Evolutionary conservation across 108 stramenopile genomes (phyloP).

Genomic region (Schizochytrium sp.): DNA sequence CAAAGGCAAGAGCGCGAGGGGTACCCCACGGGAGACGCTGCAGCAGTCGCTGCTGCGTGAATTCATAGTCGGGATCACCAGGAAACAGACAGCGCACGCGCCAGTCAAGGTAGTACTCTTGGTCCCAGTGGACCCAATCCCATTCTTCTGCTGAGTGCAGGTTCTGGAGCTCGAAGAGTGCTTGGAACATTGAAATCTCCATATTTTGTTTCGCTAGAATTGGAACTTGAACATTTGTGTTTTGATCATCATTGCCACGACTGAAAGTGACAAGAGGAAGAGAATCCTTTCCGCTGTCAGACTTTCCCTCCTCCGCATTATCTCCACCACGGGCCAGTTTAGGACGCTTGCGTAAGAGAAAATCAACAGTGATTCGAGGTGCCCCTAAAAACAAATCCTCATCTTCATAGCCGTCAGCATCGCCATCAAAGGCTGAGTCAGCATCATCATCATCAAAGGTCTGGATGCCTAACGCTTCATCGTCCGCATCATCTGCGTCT

Average conservation of each 20-base stretch:
- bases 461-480: background rate
- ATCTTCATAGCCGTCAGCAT: constrained; percentile 1
- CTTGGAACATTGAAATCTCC: constrained; percentile 60
- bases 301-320: background rate
- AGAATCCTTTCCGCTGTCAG: background rate
- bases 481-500: constrained; percentile 1
- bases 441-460: background rate
- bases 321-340: background rate
- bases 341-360: background rate
- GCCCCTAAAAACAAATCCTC: background rate
- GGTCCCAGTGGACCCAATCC: background rate
- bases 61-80: constrained; percentile 11
- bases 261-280: background rate
- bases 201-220: constrained; percentile 7
- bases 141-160: background rate
- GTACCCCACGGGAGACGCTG: constrained; percentile 48
- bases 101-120: constrained; percentile 35
- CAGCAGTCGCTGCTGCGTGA: background rate
- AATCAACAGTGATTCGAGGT: constrained; percentile 36
- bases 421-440: constrained; percentile 16
- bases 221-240: background rate
- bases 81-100: constrained; percentile 49
- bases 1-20: constrained; percentile 42
- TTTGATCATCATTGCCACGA: background rate
- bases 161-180: constrained; percentile 51